Evolutionary conservation across 345 rosid genomes (phyloP).

Genomic region (Eutrema yunnanense): DNA sequence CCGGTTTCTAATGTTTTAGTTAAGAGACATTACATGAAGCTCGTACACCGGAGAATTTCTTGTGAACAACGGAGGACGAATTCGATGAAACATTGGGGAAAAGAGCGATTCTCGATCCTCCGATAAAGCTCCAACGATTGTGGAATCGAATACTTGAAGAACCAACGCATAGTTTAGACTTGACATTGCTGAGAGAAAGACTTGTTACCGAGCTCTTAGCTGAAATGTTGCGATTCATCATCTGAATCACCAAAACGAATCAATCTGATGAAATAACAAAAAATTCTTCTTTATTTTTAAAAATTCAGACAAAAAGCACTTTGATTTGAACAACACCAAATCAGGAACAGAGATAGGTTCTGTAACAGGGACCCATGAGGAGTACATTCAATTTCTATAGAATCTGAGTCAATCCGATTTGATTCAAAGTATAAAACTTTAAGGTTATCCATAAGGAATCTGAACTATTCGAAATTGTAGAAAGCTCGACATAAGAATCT

Average conservation of each 20-base stretch:
- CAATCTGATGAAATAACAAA: not conserved
- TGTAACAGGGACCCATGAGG: not conserved
- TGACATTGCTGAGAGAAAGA: constrained; percentile 25
- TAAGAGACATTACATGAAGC: constrained; percentile 69
- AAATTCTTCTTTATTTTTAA: not conserved
- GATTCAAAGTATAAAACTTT: not conserved
- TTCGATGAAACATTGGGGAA: constrained; percentile 23
- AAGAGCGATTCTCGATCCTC: constrained; percentile 48
- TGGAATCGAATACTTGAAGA: constrained; percentile 23
- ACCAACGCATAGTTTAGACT: constrained; percentile 17
- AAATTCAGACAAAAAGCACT: not conserved
- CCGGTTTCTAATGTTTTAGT: not conserved
- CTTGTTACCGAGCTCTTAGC: constrained; percentile 23
- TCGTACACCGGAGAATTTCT: constrained; percentile 33
- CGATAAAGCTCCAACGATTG: constrained; percentile 47
- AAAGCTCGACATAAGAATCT: not conserved
- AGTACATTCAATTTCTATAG: not conserved
- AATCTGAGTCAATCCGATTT: not conserved
- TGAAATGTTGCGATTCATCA: constrained; percentile 11
- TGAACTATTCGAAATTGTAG: not conserved
- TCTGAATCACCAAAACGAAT: constrained; percentile 7
- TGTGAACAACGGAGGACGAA: constrained; percentile 5
- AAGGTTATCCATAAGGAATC: constrained; percentile 9
- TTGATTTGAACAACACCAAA: not conserved
- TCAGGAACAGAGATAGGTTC: not conserved